Conservation (phyloP, 2,329 filamentous ascomycete genomes). For the Stenocarpella maydis region DNA sequence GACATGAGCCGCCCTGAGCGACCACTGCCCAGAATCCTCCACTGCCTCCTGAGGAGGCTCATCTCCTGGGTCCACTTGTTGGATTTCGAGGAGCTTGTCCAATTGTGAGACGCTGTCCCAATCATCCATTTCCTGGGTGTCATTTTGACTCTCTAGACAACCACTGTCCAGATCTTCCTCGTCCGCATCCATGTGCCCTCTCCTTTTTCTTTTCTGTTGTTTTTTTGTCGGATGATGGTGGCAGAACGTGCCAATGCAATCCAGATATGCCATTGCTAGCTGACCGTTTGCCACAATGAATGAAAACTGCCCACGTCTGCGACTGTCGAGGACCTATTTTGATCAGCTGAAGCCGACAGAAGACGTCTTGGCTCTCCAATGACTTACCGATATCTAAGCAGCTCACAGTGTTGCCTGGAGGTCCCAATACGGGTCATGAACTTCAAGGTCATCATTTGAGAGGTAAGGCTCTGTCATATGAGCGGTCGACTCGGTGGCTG, state of each 20-base stretch:
- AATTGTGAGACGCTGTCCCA: not conserved
- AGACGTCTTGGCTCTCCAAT: not conserved
- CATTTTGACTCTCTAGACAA: not conserved
- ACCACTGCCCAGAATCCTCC: conserved; percentile 20
- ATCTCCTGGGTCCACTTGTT: not conserved
- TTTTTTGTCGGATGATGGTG: not conserved
- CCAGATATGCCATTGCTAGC: not conserved
- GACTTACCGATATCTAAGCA: not conserved
- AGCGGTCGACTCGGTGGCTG: not conserved
- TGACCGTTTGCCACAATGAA: not conserved
- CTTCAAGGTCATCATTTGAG: not conserved
- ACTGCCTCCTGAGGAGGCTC: not conserved
- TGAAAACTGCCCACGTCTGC: not conserved
- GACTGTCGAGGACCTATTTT: not conserved
- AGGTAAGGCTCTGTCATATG: not conserved
- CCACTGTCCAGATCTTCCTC: not conserved
- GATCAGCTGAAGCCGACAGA: not conserved
- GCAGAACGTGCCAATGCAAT: not conserved
- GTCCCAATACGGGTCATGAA: not conserved
- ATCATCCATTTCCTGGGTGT: not conserved
- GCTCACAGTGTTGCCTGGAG: not conserved
- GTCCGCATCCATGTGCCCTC: too few relatives aligned
- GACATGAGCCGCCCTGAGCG: not conserved
- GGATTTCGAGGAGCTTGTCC: not conserved
- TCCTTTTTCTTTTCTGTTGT: not conserved